Percentiles rank a stretch among this genome's conserved stretches.
phyloP scores from a whole-genome alignment of 2,329 filamentous ascomycete genomes.

The Colletotrichum simmondsii region DNA sequence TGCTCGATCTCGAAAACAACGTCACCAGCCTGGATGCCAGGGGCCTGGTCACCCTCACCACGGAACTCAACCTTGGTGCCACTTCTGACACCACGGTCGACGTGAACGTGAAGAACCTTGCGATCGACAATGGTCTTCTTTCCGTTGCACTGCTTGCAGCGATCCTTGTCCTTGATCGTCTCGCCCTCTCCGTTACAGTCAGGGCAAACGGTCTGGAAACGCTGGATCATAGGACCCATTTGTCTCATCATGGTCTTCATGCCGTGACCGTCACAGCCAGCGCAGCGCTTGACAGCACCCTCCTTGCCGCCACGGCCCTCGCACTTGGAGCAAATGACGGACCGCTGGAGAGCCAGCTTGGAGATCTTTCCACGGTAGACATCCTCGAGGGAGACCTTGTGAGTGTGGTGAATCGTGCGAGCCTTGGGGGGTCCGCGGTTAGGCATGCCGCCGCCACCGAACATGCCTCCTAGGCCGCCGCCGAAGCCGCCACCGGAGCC shows the following conservation, averaged over 20 bases:
- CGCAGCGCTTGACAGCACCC: constrained; percentile 93
- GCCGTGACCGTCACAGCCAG: constrained; percentile 90
- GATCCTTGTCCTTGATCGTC: constrained; percentile 95
- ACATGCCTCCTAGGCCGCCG: constrained; percentile 82
- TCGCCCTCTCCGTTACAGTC: constrained; percentile 99
- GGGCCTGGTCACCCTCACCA: constrained; percentile 95
- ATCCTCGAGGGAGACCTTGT: constrained; percentile 98
- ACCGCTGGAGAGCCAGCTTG: constrained; percentile 96
- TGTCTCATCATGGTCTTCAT: constrained; percentile 99
- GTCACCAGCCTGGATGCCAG: constrained; percentile 92
- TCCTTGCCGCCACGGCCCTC: constrained; percentile 96
- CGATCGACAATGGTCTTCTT: constrained; percentile 99
- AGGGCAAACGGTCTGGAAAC: constrained; percentile 98
- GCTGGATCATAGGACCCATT: constrained; percentile 99
- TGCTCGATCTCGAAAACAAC: constrained; percentile 99
- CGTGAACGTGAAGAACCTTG: constrained; percentile 97
- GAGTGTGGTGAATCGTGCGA: constrained; percentile 95
- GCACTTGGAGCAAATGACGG: constrained; percentile 95
- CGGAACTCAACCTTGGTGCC: constrained; percentile 98
- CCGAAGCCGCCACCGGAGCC: constrained; percentile 74
- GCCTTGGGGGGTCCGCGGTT: constrained; percentile 87
- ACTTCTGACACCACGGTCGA: constrained; percentile 92
- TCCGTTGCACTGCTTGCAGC: constrained; percentile 94
- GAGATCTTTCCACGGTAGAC: constrained; percentile 98
- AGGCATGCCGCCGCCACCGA: constrained; percentile 79